Conservation (phyloP, 202 grass and related monocot genomes). For the Miscanthus sacchariflorus region DNA sequence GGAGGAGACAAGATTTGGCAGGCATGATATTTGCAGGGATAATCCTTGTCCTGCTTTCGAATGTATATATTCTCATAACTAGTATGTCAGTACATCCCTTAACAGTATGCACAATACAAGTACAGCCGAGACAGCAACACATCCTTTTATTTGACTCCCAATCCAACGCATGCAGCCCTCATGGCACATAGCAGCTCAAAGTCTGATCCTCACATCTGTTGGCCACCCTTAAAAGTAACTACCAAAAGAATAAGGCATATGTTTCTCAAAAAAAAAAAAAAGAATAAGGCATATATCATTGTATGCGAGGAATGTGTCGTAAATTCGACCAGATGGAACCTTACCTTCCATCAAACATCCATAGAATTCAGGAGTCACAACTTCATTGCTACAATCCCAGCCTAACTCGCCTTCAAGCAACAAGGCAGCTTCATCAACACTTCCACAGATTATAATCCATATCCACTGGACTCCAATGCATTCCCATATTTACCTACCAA, state of each 20-base stretch:
- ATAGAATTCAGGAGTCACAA: background rate
- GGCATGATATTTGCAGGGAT: background rate
- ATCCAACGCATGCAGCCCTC: background rate
- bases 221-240: background rate
- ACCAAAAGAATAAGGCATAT: background rate
- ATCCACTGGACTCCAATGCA: background rate
- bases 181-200: background rate
- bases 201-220: background rate
- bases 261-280: background rate
- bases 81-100: background rate
- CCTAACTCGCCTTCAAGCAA: background rate
- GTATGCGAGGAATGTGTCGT: background rate
- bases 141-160: background rate
- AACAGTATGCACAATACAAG: background rate
- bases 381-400: background rate
- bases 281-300: background rate
- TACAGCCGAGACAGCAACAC: background rate
- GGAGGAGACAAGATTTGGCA: background rate
- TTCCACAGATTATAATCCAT: background rate
- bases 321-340: background rate
- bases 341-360: conserved; percentile 28
- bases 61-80: background rate
- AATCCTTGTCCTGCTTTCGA: background rate
- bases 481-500: conserved; percentile 23
- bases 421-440: background rate